Conservation (phyloP, 169 alveolate genomes). For the Besnoitia besnoiti region DNA sequence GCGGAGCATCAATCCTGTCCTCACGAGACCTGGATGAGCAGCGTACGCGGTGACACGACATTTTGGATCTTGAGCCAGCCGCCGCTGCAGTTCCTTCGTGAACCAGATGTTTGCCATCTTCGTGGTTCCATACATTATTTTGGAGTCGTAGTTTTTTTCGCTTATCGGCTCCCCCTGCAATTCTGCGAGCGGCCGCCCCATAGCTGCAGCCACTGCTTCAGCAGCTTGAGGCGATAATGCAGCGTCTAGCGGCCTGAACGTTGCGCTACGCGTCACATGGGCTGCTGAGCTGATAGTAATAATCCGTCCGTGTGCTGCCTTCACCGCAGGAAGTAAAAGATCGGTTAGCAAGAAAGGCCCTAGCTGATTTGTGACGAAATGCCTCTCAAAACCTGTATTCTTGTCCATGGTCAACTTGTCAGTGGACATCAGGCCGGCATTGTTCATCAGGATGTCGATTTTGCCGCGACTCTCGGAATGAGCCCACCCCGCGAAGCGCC, state of each 20-base stretch:
- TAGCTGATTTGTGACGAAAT: not conserved
- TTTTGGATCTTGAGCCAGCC: not conserved
- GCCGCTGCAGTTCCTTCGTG: slow-evolving; percentile 4
- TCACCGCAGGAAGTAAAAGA: not conserved
- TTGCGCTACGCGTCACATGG: not conserved
- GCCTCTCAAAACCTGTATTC: slow-evolving; percentile 10
- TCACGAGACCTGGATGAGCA: slow-evolving; percentile 3
- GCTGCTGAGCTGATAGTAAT: not conserved
- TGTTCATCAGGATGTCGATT: slow-evolving; percentile 13
- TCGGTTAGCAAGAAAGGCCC: slow-evolving; percentile 8
- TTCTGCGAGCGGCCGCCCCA: not conserved
- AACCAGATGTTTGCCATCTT: not conserved
- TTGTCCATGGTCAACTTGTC: not conserved
- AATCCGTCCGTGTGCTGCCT: not conserved
- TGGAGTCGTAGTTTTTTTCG: not conserved
- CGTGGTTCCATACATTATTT: not conserved
- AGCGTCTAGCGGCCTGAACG: not conserved
- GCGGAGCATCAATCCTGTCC: not conserved
- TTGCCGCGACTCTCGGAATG: not conserved
- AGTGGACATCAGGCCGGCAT: slow-evolving; percentile 7
- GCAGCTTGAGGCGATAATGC: not conserved
- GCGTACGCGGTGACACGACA: slow-evolving; percentile 14
- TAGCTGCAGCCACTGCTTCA: not conserved
- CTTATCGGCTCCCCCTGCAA: slow-evolving; percentile 13
- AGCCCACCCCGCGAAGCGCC: not conserved